Percentiles rank a stretch among this genome's conserved stretches.
Conservation (phyloP, 1,284 basidiomycete species). For the Ganoderma lucidum region DNA sequence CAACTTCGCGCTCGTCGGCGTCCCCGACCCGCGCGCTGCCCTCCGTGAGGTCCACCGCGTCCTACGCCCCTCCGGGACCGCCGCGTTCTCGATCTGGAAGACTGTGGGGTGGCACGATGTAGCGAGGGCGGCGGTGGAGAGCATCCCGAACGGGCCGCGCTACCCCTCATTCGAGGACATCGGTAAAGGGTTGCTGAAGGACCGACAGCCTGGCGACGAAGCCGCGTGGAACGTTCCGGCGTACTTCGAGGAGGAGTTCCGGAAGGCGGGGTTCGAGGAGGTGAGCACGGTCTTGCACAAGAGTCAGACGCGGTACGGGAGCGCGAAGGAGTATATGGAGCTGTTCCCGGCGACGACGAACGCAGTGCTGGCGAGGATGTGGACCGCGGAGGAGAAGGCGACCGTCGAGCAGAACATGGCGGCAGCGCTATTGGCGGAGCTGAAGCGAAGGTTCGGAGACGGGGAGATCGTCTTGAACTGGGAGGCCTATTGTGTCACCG, state of each 20-base stretch:
- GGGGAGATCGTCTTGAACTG: constrained; percentile 13
- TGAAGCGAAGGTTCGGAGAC: constrained; percentile 10
- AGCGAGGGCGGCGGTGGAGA: background rate
- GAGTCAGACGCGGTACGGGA: constrained; percentile 11
- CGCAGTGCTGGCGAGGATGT: background rate
- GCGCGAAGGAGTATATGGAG: constrained; percentile 14
- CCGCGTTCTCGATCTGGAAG: constrained; percentile 13
- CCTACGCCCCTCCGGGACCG: constrained; percentile 6
- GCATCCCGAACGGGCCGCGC: constrained; percentile 5
- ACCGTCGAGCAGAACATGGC: constrained; percentile 2
- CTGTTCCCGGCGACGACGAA: constrained; percentile 1
- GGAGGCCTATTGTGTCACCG: constrained; percentile 14
- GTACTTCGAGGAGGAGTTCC: constrained; percentile 10
- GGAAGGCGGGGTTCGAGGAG: constrained; percentile 12
- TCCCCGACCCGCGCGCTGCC: constrained; percentile 6
- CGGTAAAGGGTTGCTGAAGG: background rate
- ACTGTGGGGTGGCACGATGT: constrained; percentile 4
- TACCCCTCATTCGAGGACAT: background rate
- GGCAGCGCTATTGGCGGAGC: background rate
- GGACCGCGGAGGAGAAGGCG: constrained; percentile 6
- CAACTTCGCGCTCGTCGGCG: constrained; percentile 9
- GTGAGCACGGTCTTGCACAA: background rate
- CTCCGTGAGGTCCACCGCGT: constrained; percentile 10
- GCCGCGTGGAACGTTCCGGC: background rate
- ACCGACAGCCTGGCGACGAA: background rate